Percentiles rank a stretch among this genome's conserved stretches.
Conservation (phyloP, 1,284 basidiomycete species). For the Prillingera fragicola region DNA sequence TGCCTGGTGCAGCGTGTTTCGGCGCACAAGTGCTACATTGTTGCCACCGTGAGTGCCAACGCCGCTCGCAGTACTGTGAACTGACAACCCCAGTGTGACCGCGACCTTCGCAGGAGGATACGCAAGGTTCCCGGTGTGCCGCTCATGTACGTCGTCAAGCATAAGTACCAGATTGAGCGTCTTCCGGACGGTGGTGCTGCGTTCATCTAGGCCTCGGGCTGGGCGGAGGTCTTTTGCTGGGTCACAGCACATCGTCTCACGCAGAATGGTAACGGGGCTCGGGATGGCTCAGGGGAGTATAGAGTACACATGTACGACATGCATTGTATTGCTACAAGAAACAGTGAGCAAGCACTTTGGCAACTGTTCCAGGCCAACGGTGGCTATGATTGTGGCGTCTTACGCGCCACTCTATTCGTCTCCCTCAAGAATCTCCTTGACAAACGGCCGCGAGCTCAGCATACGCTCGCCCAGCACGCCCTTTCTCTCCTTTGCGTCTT, state of each 20-base stretch:
- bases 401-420: background rate
- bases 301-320: constrained; percentile 13
- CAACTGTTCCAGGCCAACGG: no score
- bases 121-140: constrained; percentile 91
- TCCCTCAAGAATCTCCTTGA: constrained; percentile 22
- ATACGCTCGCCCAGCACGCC: constrained; percentile 6
- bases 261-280: no score
- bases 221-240: no score
- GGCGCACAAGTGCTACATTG: constrained; percentile 92
- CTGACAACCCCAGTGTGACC: constrained; percentile 61
- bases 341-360: background rate
- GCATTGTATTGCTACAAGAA: background rate
- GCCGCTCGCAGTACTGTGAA: no score
- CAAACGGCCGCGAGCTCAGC: constrained; percentile 14
- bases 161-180: constrained; percentile 85
- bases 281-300: background rate
- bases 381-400: background rate
- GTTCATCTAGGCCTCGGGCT: constrained; percentile 18
- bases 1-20: constrained; percentile 93
- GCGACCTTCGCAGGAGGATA: constrained; percentile 84
- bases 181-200: constrained; percentile 60
- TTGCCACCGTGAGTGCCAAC: constrained; percentile 63
- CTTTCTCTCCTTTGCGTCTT: background rate
- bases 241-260: no score
- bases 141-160: constrained; percentile 89